Conservation (phyloP, 805 yeast species). For the Starmerella floricola region DNA sequence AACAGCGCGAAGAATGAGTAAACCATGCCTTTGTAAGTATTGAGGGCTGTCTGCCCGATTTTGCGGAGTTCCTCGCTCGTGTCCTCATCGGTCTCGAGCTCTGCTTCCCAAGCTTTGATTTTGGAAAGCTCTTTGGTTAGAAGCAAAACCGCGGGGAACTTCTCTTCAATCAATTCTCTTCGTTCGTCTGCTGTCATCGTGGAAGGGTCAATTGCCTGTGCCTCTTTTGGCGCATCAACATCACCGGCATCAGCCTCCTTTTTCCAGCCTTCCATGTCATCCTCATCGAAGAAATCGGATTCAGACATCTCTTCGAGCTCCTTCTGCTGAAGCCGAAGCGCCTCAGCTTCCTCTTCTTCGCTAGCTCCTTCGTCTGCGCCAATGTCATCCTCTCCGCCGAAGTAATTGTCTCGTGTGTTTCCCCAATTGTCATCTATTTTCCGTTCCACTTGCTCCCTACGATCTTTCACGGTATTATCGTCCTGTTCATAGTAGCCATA, state of each 20-base stretch:
- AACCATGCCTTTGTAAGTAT: constrained; percentile 68
- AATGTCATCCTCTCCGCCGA: constrained; percentile 33
- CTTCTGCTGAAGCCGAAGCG: constrained; percentile 69
- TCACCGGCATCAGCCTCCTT: constrained; percentile 34
- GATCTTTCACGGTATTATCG: constrained; percentile 25
- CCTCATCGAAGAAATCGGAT: constrained; percentile 63
- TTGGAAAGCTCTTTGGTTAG: constrained; percentile 49
- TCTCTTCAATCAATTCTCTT: constrained; percentile 41
- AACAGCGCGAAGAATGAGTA: constrained; percentile 69
- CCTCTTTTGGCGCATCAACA: constrained; percentile 22
- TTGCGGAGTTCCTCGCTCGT: constrained; percentile 14
- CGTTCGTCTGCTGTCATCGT: constrained; percentile 44
- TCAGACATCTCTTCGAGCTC: constrained; percentile 64
- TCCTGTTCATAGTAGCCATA: constrained; percentile 40
- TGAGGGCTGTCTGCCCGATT: constrained; percentile 56
- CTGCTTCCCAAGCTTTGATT: constrained; percentile 27
- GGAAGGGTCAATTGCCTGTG: constrained; percentile 36
- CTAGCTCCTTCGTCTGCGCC: constrained; percentile 66
- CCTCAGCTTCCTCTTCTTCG: constrained; percentile 73
- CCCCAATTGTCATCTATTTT: constrained; percentile 32
- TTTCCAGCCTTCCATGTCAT: constrained; percentile 71
- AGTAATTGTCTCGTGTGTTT: constrained; percentile 34
- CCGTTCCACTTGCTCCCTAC: constrained; percentile 10
- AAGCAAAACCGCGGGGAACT: constrained; percentile 78
- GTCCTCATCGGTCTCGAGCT: constrained; percentile 13